Evolutionary conservation across 306 rosid genomes (phyloP).

Genomic region (Pterocarpus macrocarpus): DNA sequence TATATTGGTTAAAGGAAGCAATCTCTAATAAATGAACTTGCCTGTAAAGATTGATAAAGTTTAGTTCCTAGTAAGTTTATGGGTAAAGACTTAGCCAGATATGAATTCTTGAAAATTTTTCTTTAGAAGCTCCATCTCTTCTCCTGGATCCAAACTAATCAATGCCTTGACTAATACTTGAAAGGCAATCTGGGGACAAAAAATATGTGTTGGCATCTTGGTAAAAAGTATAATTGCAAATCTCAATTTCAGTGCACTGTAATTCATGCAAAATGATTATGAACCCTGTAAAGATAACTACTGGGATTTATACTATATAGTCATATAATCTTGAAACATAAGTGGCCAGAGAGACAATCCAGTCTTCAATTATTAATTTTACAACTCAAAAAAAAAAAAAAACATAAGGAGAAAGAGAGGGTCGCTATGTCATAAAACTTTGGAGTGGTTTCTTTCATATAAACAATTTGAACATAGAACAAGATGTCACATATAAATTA

Average conservation of each 20-base stretch:
- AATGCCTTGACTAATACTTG: slow-evolving; percentile 88
- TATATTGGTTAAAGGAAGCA: background rate
- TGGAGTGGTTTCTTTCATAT: slow-evolving; percentile 28
- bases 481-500: slow-evolving; percentile 37
- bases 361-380: slow-evolving; percentile 50
- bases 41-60: slow-evolving; percentile 87
- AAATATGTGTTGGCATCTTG: slow-evolving; percentile 53
- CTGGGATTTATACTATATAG: slow-evolving; percentile 50
- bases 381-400: slow-evolving; percentile 31
- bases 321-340: slow-evolving; percentile 16
- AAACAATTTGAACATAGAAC: slow-evolving; percentile 40
- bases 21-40: slow-evolving; percentile 44
- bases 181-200: slow-evolving; percentile 81
- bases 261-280: too few species aligned
- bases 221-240: slow-evolving; percentile 50
- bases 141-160: slow-evolving; percentile 85
- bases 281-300: slow-evolving; percentile 48
- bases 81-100: slow-evolving; percentile 93
- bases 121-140: slow-evolving; percentile 82
- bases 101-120: slow-evolving; percentile 84
- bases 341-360: slow-evolving; percentile 55
- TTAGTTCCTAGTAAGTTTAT: slow-evolving; percentile 88
- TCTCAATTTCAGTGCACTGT: slow-evolving; percentile 51
- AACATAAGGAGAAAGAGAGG: slow-evolving; percentile 12
- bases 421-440: slow-evolving; percentile 40